phyloP scores from a whole-genome alignment of 768 basidiomycete genomes.

The Pleurotus citrinopileatus region DNA sequence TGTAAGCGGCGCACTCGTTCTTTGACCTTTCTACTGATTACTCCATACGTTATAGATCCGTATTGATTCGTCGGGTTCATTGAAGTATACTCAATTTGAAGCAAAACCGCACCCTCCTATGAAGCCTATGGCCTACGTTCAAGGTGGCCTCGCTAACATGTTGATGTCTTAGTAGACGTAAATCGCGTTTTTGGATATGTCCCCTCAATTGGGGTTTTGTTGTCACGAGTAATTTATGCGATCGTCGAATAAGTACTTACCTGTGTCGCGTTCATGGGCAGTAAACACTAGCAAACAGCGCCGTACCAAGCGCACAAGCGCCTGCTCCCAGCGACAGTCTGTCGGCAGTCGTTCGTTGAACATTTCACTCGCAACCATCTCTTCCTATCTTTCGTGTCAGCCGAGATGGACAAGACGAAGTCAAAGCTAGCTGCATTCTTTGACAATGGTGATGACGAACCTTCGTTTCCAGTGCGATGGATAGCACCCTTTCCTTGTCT shows the following conservation, averaged over 20 bases:
- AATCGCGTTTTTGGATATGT: slow-evolving; percentile 8
- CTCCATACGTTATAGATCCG: slow-evolving; percentile 60
- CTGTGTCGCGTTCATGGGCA: too few species aligned
- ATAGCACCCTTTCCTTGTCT: slow-evolving; percentile 57
- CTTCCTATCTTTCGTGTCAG: not conserved
- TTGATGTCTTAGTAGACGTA: slow-evolving; percentile 44
- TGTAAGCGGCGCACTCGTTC: slow-evolving; percentile 42
- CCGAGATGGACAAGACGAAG: slow-evolving; percentile 65
- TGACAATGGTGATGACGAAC: slow-evolving; percentile 80
- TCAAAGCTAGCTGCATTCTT: slow-evolving; percentile 77
- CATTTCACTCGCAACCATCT: not conserved
- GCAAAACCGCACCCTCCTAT: slow-evolving; percentile 86
- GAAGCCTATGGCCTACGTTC: slow-evolving; percentile 90
- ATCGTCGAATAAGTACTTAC: too few species aligned
- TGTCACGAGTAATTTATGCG: not conserved
- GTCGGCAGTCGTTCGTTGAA: not conserved
- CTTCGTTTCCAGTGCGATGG: slow-evolving; percentile 90
- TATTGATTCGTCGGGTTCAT: slow-evolving; percentile 73
- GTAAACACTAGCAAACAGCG: too few species aligned
- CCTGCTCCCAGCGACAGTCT: too few species aligned
- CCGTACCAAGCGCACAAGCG: too few species aligned
- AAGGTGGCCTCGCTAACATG: slow-evolving; percentile 61
- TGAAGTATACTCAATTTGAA: slow-evolving; percentile 78
- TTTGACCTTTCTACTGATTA: not conserved
- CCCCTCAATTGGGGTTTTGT: not conserved